These are phyloP conservation scores for Claviceps paspali DNA, from an alignment of 2,329 filamentous ascomycete species.

Conservation along the genomic window DNA sequence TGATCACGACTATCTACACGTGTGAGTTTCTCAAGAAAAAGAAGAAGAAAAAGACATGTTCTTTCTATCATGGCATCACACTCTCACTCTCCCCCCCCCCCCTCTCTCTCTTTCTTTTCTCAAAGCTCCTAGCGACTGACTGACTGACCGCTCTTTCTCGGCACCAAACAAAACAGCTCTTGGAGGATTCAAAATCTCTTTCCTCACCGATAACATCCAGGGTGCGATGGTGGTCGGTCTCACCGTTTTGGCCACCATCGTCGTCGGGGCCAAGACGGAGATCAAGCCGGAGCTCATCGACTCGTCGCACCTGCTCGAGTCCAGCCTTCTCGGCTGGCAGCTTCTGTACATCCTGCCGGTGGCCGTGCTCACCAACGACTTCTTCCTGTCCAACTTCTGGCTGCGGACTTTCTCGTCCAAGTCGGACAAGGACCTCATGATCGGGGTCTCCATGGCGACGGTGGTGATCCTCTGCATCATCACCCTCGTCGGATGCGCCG, in stretches of 20 bases:
- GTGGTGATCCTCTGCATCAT: conserved; percentile 52
- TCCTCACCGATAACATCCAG: conserved; percentile 71
- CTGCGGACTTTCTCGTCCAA: conserved; percentile 68
- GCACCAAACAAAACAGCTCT: conserved; percentile 36
- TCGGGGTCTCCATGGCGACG: conserved; percentile 56
- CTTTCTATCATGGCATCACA: too few relatives aligned
- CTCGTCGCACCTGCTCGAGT: conserved; percentile 51
- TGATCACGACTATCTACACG: conserved; percentile 70
- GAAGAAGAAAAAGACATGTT: not conserved
- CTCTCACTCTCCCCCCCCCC: too few relatives aligned
- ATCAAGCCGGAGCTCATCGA: conserved; percentile 56
- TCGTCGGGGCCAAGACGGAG: conserved; percentile 60
- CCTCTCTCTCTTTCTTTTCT: not conserved
- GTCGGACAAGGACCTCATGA: conserved; percentile 62
- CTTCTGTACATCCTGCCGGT: conserved; percentile 72
- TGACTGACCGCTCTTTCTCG: too few relatives aligned
- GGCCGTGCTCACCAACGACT: conserved; percentile 70
- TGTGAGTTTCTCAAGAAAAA: conserved; percentile 30
- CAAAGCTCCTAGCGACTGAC: too few relatives aligned
- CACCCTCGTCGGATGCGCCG: conserved; percentile 56
- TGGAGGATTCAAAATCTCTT: conserved; percentile 71
- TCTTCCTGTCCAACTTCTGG: conserved; percentile 77
- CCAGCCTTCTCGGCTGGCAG: conserved; percentile 66
- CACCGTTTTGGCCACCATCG: conserved; percentile 60
- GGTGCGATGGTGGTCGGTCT: conserved; percentile 62